Base-by-base conservation (phyloP, 2,329 filamentous ascomycete species). In the Curvularia spicifera region DNA sequence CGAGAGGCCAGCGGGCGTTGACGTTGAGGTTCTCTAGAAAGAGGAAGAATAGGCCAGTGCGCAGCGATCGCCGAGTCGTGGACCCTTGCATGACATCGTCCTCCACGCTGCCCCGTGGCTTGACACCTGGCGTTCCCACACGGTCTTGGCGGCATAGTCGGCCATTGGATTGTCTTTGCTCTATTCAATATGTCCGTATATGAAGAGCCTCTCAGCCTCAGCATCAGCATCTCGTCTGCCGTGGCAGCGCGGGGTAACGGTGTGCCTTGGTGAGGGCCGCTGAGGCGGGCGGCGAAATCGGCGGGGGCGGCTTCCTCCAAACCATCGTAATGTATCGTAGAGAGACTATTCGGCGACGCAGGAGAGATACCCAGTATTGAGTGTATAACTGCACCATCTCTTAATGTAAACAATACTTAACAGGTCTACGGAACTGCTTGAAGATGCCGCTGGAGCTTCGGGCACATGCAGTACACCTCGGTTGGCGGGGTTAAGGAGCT, bases 1-100 rank as follows among this genome's bases (percentile, higher is more conserved):
- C 65, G 60, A 63, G 56, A 53, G 45, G 62, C 56, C 56, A 59
- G 39, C 28, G 31, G 37, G 24, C 29, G 54, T 60, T 56, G 56
- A 39, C 52, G 57, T 50, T 65, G 37, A 57, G 37, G 51, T 28
- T 46, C 28, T 43, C 29, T 54, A 62, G 69, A 71, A 72, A 61
- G 58, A 59, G 66, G 64, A 67, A 60, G 70, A 70, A 66, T 51
- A 35, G 51, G 59, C 60, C 53, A 56, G 51, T 59, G 52, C 64
- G 60, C 56, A 55, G 49, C 62, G 56, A 67, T 66, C 60, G 56
- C 12, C 44, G 44, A 22, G 29, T 40, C 51, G 37, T 40, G 39
- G 56, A 59, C 56, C 48, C 56, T 53, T 56, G 59, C 51, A 52
- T 33, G 43, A 39, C 50, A 52, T 45, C 31, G 42, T 29, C 26